Evolutionary conservation across 2,329 filamentous ascomycete species (phyloP), one percentile per base, ranked within the genome.

Genomic region (Eurotiales sp.): DNA sequence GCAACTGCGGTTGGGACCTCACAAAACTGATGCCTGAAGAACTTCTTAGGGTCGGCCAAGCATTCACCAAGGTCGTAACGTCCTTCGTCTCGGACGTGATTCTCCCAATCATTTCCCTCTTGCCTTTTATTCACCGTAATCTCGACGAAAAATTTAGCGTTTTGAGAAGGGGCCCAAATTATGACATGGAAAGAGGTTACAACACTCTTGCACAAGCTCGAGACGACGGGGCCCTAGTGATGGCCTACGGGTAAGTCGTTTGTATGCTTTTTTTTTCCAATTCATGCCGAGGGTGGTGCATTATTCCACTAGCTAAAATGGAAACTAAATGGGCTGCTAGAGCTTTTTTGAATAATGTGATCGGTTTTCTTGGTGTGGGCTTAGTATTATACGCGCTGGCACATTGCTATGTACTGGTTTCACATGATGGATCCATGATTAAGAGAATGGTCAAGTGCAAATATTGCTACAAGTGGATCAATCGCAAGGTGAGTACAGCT

Each of bases 111-210:
- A 72, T 90, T 23, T 86, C 85, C 2, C 71, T 89, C 37, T 70
- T 90, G 19, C 77, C 87, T 4, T 86, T 86, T 44, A 70, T 89
- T 51, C 80, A 85, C 59, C 80, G 81, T 56, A 89, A 89, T 63
- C 77, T 90, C 61, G 83, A 87, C 61, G 81, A 88, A 69, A 88
- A 88, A 65, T 90, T 90, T 64, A 81, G 85, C 0, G 79, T 88
- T 6, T 67, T 89, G 23, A 77, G 73, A 32, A 62, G 72, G 0
- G 86, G 86, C 0, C 77, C 80, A 2, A 74, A 79, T 52, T 82
- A 77, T 57, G 70, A 71, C 1, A 69, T 75, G 3, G 65, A 69
- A 15, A 82, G 83, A 2, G 44, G 50, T 8, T 90, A 90, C 68
- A 88, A 86, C 60, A 90, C 87, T 1, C 72, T 87, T 6, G 72